A percentile compares a stretch with the other conserved stretches of the same genome.
These are phyloP conservation scores for Apophysomyces sp. DNA, from an alignment of 371 early-diverging fungal species.

Conservation along the genomic window DNA sequence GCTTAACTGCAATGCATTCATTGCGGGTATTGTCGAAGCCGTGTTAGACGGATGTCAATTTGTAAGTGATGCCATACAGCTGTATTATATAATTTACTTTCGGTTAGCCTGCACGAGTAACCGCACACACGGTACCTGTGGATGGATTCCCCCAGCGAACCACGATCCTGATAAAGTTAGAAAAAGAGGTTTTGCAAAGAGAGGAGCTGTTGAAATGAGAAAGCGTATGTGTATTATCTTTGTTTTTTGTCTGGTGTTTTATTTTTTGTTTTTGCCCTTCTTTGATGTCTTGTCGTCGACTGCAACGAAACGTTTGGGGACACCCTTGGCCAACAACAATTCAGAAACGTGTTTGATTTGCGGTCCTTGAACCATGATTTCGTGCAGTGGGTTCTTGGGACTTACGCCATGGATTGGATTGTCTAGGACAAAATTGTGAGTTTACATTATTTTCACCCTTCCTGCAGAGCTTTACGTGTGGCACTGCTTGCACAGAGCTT, in stretches of 20 bases:
- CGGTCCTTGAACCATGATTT: slow-evolving; percentile 78
- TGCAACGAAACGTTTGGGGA: slow-evolving; percentile 57
- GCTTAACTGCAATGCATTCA: slow-evolving; percentile 90
- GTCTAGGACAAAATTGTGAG: slow-evolving; percentile 23
- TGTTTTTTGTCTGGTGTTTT: slow-evolving; percentile 5
- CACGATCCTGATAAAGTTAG: slow-evolving; percentile 94
- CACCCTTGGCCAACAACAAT: slow-evolving; percentile 52
- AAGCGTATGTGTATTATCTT: not conserved
- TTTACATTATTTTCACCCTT: not conserved
- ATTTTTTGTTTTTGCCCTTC: slow-evolving; percentile 48
- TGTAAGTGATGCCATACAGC: slow-evolving; percentile 54
- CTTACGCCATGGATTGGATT: slow-evolving; percentile 59
- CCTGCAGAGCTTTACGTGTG: slow-evolving; percentile 45
- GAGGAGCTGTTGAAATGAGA: slow-evolving; percentile 68
- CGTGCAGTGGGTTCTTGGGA: slow-evolving; percentile 55
- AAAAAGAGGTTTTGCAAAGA: slow-evolving; percentile 74
- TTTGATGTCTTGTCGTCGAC: slow-evolving; percentile 66
- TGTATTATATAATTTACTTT: not conserved
- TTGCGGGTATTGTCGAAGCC: slow-evolving; percentile 96
- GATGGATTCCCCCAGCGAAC: slow-evolving; percentile 92
- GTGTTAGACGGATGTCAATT: slow-evolving; percentile 89
- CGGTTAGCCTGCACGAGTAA: slow-evolving; percentile 84
- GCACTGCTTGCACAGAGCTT: slow-evolving; percentile 67
- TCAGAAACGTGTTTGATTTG: slow-evolving; percentile 60
- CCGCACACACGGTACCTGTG: slow-evolving; percentile 89